A percentile compares a stretch with the other conserved stretches of the same genome.
phyloP scores from a whole-genome alignment of 2,329 filamentous ascomycete genomes.

The Cercospora sp. region DNA sequence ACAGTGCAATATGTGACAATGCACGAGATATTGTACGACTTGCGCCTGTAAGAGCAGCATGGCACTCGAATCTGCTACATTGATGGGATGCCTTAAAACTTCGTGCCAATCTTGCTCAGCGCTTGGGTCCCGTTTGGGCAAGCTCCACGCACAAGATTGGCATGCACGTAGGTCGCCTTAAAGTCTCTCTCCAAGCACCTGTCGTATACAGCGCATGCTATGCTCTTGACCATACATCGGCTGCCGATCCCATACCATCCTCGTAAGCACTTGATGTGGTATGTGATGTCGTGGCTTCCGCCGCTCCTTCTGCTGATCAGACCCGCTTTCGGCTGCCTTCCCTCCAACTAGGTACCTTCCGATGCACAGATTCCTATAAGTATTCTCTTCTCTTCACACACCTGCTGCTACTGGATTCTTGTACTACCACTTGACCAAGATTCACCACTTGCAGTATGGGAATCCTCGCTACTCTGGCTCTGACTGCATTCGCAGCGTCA shows the following conservation, averaged over 20 bases:
- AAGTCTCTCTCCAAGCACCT: not conserved
- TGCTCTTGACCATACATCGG: not conserved
- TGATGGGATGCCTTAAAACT: not conserved
- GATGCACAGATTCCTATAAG: not conserved
- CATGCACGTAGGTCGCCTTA: not conserved
- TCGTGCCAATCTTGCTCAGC: not conserved
- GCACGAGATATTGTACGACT: not conserved
- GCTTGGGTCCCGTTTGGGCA: not conserved
- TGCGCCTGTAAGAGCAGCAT: not conserved
- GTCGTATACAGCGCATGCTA: not conserved
- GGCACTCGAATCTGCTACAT: not conserved
- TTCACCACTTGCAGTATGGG: not conserved
- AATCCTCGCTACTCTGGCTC: not conserved
- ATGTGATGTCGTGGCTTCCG: not conserved
- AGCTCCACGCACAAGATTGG: not conserved
- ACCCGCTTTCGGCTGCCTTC: not conserved
- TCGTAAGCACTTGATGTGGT: not conserved
- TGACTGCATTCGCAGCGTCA: slow-evolving; percentile 6
- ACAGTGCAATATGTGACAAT: not conserved
- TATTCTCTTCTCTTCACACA: not conserved
- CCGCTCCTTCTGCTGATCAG: not conserved
- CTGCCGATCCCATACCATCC: not conserved
- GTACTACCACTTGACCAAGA: not conserved
- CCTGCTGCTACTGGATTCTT: not conserved
- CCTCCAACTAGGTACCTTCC: not conserved